phyloP scores from a whole-genome alignment of 1,139 yeast species.

The Diutina sp. region DNA sequence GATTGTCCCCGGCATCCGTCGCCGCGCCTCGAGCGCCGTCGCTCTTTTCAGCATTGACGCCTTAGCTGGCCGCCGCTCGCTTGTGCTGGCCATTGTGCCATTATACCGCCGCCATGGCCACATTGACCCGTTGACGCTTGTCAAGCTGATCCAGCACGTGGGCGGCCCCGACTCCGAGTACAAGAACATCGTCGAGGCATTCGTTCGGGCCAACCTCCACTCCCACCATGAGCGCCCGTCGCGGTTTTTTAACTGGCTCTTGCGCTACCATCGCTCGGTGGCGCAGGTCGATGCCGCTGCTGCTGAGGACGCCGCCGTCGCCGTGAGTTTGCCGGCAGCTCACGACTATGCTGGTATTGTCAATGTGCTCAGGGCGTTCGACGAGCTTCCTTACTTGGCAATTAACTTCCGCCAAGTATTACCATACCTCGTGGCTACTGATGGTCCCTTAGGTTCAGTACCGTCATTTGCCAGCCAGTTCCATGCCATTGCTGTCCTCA shows the following conservation, averaged over 20 bases:
- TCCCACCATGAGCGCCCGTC: background rate
- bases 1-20: too few species aligned
- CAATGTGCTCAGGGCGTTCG: background rate
- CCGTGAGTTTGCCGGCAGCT: background rate
- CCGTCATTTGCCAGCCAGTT: background rate
- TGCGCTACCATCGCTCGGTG: background rate
- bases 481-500: background rate
- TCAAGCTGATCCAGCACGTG: background rate
- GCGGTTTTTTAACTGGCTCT: background rate
- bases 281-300: background rate
- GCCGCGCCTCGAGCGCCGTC: background rate
- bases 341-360: background rate
- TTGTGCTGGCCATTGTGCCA: background rate
- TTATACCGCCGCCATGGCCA: background rate
- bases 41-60: background rate
- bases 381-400: background rate
- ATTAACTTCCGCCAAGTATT: background rate
- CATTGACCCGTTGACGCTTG: background rate
- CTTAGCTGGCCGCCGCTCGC: background rate
- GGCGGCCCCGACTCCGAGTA: background rate
- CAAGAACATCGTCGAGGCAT: background rate
- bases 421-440: background rate
- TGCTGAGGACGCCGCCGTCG: background rate
- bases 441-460: background rate
- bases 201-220: background rate